Evolutionary conservation across 1,139 yeast genomes (phyloP).

Genomic region (Blastobotrys capitulatus): DNA sequence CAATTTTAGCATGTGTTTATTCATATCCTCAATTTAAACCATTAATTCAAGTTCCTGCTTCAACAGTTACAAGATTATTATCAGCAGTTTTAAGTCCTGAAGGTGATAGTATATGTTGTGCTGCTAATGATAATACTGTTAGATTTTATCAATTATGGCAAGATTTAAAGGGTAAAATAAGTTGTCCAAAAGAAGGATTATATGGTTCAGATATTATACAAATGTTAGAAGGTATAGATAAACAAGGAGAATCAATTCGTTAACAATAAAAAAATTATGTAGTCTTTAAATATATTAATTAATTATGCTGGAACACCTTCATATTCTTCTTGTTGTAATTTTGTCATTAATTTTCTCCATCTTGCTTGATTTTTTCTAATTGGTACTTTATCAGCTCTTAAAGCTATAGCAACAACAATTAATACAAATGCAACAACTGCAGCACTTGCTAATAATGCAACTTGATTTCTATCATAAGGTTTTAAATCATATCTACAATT

Average conservation of each 20-base stretch:
- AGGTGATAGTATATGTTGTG: slow-evolving; percentile 56
- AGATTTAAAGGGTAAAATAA: slow-evolving; percentile 10
- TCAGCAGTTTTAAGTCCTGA: slow-evolving; percentile 67
- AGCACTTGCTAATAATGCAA: slow-evolving; percentile 62
- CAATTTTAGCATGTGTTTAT: slow-evolving; percentile 49
- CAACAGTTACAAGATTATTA: slow-evolving; percentile 51
- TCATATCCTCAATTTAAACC: slow-evolving; percentile 60
- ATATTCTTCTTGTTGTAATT: slow-evolving; percentile 44
- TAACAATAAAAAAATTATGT: slow-evolving; percentile 11
- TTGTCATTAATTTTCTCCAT: slow-evolving; percentile 47
- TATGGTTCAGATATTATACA: slow-evolving; percentile 54
- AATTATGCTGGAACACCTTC: slow-evolving; percentile 59
- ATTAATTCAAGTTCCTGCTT: slow-evolving; percentile 47
- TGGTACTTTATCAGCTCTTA: slow-evolving; percentile 39
- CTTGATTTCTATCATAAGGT: slow-evolving; percentile 52
- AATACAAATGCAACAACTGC: slow-evolving; percentile 52
- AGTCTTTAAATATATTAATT: too few relatives aligned
- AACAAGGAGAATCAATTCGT: slow-evolving; percentile 22
- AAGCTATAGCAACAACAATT: slow-evolving; percentile 36
- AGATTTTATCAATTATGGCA: slow-evolving; percentile 68
- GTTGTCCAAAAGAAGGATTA: slow-evolving; percentile 27
- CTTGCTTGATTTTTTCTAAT: slow-evolving; percentile 50
- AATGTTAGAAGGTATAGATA: slow-evolving; percentile 43
- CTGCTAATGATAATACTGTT: slow-evolving; percentile 71
- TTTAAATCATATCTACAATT: slow-evolving; percentile 65